Evolutionary conservation across 1,284 basidiomycete genomes (phyloP), one percentile per base, ranked within the genome.

Genomic region (Trichosporon ovoides): DNA sequence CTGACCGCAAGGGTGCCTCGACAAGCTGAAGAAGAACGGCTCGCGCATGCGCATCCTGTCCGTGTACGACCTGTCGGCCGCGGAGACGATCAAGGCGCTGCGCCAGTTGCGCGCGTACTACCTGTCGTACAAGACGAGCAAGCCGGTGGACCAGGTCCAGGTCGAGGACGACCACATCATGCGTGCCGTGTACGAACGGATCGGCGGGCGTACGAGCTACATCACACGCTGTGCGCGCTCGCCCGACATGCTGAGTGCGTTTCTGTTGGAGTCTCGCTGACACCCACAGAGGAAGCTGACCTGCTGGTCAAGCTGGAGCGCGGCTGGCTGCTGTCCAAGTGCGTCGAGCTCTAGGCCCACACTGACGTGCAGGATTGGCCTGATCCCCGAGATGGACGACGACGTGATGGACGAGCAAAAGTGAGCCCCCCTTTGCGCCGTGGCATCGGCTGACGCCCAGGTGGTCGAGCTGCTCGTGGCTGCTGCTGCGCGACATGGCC

Each of bases 321-420:
- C 69, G 85, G 82, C 22, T 91, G 87, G 88, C 77, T 90, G 33
- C 76, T 85, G 38, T 87, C 85, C 66, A 76, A 76, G 73, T 76
- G 50, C 53, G 72, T 63, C 11, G n/a, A n/a, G n/a, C 18, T 11
- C 16, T 18, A 11, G 37, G 11, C 43, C 43, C 31, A 20, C 14
- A 19, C 52, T 52, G 18, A 34, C 19, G 36, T n/a, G 35, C 56
- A 75, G 73, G 62, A 75, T 90, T 53, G 88, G 87, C 68, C 73
- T 80, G 66, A 83, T 83, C 50, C 82, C 83, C 7, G 88, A 91
- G 68, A 85, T 85, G 69, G 89, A 91, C 71, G 89, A 90, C 77
- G 88, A 91, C 75, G 88, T 91, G 48, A 88, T 89, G 87, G 74
- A 76, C 31, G 60, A 82, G 77, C 83, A 91, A 84, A 89, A 89